Evolutionary conservation across 805 yeast genomes (phyloP).

Genomic region (Candida broadrunensis): DNA sequence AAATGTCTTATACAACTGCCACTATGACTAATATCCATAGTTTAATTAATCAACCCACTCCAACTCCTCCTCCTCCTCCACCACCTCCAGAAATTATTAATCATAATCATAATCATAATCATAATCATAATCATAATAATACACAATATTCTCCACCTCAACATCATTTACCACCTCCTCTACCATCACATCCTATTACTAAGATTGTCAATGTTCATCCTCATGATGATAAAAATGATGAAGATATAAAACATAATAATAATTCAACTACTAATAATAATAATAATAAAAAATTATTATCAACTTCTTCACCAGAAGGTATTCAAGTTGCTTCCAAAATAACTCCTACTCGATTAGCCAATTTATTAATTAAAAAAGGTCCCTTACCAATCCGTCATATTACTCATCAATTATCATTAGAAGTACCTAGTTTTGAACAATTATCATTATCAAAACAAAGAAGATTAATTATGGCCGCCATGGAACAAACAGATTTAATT

Average conservation of each 20-base stretch:
- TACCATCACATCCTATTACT: neutral
- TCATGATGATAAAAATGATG: neutral
- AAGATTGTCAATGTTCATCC: too few relatives aligned
- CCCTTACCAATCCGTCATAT: conserved; percentile 90
- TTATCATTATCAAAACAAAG: conserved; percentile 85
- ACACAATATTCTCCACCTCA: neutral
- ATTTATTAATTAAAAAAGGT: conserved; percentile 66
- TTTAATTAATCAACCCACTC: neutral
- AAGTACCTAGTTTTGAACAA: conserved; percentile 76
- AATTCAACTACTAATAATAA: neutral
- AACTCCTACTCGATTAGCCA: conserved; percentile 75
- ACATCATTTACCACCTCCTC: neutral
- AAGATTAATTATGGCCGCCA: conserved; percentile 82
- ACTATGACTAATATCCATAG: neutral
- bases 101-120: neutral
- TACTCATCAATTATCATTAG: conserved; percentile 70
- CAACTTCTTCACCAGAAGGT: conserved; percentile 85
- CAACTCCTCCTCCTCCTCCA: neutral
- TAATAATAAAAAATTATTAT: conserved; percentile 30
- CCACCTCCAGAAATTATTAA: neutral
- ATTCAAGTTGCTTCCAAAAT: conserved; percentile 83
- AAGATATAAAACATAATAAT: neutral
- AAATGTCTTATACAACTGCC: too few relatives aligned
- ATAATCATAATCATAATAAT: neutral
- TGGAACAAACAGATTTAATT: conserved; percentile 65